Percentiles rank a stretch among this genome's conserved stretches.
These are phyloP conservation scores for Serendipita sp. DNA, from an alignment of 768 basidiomycete species.

Conservation along the genomic window DNA sequence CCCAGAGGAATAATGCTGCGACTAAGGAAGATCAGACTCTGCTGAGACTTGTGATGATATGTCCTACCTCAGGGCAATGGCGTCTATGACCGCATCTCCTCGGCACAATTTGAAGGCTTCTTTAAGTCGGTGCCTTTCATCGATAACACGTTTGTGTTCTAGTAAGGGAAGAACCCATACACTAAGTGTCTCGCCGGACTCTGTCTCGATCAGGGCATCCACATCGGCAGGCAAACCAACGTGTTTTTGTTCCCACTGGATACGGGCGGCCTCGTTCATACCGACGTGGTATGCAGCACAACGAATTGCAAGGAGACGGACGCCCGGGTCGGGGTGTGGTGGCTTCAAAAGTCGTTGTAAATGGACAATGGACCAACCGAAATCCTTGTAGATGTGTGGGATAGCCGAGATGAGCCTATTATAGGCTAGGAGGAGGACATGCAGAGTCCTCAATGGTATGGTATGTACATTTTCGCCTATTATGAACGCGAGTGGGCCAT, in stretches of 20 bases:
- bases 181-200: constrained; percentile 41
- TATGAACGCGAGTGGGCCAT: constrained; percentile 39
- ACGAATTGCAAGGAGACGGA: constrained; percentile 53
- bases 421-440: constrained; percentile 59
- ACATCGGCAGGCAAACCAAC: constrained; percentile 42
- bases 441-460: constrained; percentile 34
- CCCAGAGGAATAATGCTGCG: neutral
- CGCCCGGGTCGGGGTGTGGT: constrained; percentile 44
- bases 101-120: neutral
- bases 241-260: constrained; percentile 41
- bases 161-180: constrained; percentile 69
- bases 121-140: constrained; percentile 31
- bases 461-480: constrained; percentile 16
- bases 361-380: constrained; percentile 40
- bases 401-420: constrained; percentile 67
- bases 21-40: neutral
- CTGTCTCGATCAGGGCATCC: constrained; percentile 51
- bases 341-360: constrained; percentile 30
- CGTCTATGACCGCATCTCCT: constrained; percentile 28
- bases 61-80: constrained; percentile 16
- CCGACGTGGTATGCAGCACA: constrained; percentile 63
- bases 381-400: constrained; percentile 41
- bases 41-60: constrained; percentile 21
- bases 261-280: constrained; percentile 63
- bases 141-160: constrained; percentile 45